Evolutionary conservation across 2,329 filamentous ascomycete species (phyloP).

Genomic region (Onygena corvina): DNA sequence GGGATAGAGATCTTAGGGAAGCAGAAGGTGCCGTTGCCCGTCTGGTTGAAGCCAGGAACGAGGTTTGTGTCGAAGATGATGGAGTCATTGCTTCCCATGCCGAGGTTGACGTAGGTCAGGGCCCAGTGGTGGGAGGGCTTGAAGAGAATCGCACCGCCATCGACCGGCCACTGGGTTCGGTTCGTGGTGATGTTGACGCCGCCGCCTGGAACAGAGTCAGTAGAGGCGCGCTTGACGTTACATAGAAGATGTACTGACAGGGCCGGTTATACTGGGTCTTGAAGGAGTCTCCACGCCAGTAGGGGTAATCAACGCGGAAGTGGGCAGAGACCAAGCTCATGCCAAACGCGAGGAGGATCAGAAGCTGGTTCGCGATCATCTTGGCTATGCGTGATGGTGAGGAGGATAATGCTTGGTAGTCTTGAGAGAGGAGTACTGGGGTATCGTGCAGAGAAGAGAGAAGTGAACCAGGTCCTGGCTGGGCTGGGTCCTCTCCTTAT

Average conservation of each 20-base stretch:
- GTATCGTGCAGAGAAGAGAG: not conserved
- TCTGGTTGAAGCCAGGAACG: constrained; percentile 37
- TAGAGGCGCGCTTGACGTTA: constrained; percentile 5
- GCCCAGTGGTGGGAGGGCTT: constrained; percentile 33
- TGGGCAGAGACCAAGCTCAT: constrained; percentile 17
- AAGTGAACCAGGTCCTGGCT: not conserved
- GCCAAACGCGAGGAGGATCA: constrained; percentile 5
- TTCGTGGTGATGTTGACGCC: constrained; percentile 32
- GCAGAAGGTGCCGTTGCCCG: constrained; percentile 37
- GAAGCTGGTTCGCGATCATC: not conserved
- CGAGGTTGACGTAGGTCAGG: constrained; percentile 39
- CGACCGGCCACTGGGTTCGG: constrained; percentile 37
- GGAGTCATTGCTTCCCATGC: constrained; percentile 28
- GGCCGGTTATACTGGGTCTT: constrained; percentile 32
- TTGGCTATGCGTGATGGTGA: not conserved
- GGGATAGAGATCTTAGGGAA: constrained; percentile 29
- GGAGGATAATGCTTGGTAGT: not conserved
- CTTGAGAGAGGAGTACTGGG: too few species aligned
- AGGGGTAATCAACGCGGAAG: constrained; percentile 20
- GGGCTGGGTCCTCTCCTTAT: too few species aligned
- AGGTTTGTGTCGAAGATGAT: constrained; percentile 38
- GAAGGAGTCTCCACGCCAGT: constrained; percentile 35
- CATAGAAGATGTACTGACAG: constrained; percentile 22
- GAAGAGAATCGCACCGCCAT: constrained; percentile 34
- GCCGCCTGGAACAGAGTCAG: constrained; percentile 22